Percentiles rank a stretch among this genome's conserved stretches.
These are phyloP conservation scores for Alternaria burnsii DNA, from an alignment of 2,329 filamentous ascomycete genomes.

Conservation along the genomic window DNA sequence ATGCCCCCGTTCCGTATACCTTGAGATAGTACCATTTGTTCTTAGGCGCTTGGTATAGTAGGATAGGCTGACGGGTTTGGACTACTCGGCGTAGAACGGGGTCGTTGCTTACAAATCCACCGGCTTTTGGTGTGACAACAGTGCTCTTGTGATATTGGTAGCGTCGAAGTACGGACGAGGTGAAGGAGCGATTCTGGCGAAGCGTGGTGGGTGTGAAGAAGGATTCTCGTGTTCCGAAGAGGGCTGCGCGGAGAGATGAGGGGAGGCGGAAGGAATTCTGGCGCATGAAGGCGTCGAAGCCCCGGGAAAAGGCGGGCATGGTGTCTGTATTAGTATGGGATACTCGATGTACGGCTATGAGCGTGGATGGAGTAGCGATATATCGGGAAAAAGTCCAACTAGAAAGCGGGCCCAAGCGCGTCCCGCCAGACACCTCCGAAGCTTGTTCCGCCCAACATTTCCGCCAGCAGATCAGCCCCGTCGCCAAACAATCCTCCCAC, in stretches of 20 bases:
- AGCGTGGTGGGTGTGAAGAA: slow-evolving; percentile 23
- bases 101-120: slow-evolving; percentile 35
- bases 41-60: slow-evolving; percentile 45
- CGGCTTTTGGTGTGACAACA: slow-evolving; percentile 13
- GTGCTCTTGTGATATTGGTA: slow-evolving; percentile 29
- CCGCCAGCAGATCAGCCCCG: slow-evolving; percentile 30
- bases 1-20: slow-evolving; percentile 39
- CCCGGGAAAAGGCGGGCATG: slow-evolving; percentile 46
- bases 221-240: slow-evolving; percentile 40
- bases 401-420: slow-evolving; percentile 26
- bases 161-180: slow-evolving; percentile 34
- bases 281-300: slow-evolving; percentile 38
- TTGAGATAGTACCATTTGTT: slow-evolving; percentile 38
- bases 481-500: slow-evolving; percentile 19
- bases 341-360: background rate
- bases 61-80: slow-evolving; percentile 40
- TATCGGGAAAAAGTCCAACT: slow-evolving; percentile 24
- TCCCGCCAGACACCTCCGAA: slow-evolving; percentile 27
- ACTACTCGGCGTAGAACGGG: slow-evolving; percentile 46
- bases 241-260: slow-evolving; percentile 42
- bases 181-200: slow-evolving; percentile 32
- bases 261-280: slow-evolving; percentile 43
- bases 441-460: slow-evolving; percentile 48
- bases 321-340: slow-evolving; percentile 10
- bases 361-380: background rate